Evolutionary conservation across 2,329 filamentous ascomycete species (phyloP).

Genomic region (Paraconiothyrium sp.): DNA sequence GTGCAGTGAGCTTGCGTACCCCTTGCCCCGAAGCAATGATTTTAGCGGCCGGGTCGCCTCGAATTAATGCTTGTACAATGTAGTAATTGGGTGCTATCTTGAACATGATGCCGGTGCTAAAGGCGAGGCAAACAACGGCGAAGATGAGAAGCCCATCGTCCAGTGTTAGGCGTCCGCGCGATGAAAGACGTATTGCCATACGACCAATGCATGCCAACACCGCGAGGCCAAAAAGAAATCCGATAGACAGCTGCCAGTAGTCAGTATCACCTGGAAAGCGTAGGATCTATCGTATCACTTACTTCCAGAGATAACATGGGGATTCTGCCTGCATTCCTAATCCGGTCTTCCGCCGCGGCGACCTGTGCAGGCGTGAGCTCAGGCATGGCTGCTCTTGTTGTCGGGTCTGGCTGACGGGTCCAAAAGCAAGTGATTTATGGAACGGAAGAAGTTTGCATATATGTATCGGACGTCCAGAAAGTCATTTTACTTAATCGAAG

Average conservation of each 20-base stretch:
- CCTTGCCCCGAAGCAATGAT: background rate
- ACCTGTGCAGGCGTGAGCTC: constrained; percentile 10
- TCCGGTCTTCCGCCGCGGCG: background rate
- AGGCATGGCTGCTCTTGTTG: constrained; percentile 3
- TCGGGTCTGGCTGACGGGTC: background rate
- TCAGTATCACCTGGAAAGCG: background rate
- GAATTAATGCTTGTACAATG: constrained; percentile 4
- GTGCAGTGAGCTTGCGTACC: background rate
- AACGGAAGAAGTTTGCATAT: background rate
- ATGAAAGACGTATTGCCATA: constrained; percentile 11
- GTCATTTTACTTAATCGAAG: background rate
- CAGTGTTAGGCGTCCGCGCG: constrained; percentile 12
- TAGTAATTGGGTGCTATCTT: constrained; percentile 7
- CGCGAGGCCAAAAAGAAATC: constrained; percentile 11
- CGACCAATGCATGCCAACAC: constrained; percentile 6
- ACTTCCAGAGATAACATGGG: background rate
- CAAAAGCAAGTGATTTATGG: background rate
- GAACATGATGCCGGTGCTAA: constrained; percentile 12
- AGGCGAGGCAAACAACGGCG: constrained; percentile 3
- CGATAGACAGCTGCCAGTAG: constrained; percentile 4
- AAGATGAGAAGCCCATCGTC: constrained; percentile 17
- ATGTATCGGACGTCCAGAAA: background rate
- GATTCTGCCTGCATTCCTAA: constrained; percentile 5
- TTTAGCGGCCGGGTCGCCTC: background rate
- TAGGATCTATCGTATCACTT: background rate